Evolutionary conservation across 2,329 filamentous ascomycete genomes (phyloP).

Genomic region (Ophiostoma himal-ulmi): DNA sequence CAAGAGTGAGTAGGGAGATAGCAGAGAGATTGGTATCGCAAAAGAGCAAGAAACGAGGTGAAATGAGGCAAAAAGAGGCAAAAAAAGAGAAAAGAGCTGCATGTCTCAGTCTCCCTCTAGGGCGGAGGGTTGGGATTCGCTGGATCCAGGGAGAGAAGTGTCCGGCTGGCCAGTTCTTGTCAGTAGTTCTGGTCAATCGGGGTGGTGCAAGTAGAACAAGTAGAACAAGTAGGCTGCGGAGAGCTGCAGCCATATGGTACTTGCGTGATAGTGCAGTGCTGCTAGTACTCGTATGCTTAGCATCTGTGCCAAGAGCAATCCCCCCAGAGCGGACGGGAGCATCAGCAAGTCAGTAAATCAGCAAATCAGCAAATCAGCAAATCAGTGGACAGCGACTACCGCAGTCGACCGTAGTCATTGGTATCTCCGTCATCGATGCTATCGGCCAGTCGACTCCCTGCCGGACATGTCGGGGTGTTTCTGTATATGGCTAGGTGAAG

Average conservation of each 20-base stretch:
- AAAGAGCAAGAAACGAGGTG: background rate
- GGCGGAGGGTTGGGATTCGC: background rate
- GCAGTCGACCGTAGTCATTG: background rate
- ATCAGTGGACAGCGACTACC: background rate
- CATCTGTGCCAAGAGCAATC: background rate
- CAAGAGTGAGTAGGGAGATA: background rate
- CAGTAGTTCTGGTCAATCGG: too few species aligned
- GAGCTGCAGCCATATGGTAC: background rate
- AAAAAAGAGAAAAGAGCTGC: background rate
- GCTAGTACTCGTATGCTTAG: background rate
- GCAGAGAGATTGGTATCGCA: background rate
- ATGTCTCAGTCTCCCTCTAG: slow-evolving; percentile 4
- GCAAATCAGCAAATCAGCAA: background rate
- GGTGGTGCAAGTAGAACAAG: background rate
- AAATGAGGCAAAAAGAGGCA: background rate
- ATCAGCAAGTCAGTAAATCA: background rate
- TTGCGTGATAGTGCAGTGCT: too few species aligned
- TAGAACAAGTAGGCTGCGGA: background rate
- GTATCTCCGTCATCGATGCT: background rate
- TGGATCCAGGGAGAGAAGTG: background rate
- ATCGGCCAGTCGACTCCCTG: background rate
- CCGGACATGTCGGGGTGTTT: slow-evolving; percentile 4
- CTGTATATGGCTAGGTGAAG: background rate
- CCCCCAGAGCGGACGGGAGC: background rate
- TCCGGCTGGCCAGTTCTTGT: too few species aligned